Evolutionary conservation across 2,329 filamentous ascomycete genomes (phyloP), one percentile per base, ranked within the genome.

Genomic region (Clonostachys chloroleuca): DNA sequence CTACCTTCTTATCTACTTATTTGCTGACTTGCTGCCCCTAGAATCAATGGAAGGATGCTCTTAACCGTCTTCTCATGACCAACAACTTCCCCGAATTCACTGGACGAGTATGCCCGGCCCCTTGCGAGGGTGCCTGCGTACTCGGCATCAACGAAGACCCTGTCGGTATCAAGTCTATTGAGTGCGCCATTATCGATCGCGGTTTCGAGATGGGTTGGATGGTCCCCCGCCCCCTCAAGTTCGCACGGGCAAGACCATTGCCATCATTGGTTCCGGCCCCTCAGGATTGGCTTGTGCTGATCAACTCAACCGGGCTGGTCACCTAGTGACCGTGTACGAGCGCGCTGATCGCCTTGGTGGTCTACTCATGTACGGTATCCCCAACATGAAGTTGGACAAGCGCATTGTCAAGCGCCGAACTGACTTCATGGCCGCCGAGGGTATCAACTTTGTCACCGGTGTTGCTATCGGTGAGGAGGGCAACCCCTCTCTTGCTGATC

Each of bases 351-450:
- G 92, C 54, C 75, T 87, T 49, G 92, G 92, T 70, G 92, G 92
- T 67, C 78, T 97, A 47, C 81, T 97, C 60, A 96, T 96, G 92
- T 96, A 97, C 64, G 92, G 92, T 56, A 97, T 97, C 56, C 92
- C 92, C 56, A 97, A 97, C 77, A 97, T 97, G 92, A 97, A 97
- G 77, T 87, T 97, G 40, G 92, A 97, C 75, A 97, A 97, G 80
- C 90, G 90, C 63, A 85, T 96, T 53, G 92, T 97, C 51, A 92
- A 96, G 77, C 88, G 92, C 45, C 88, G 92, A 66, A 91, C 94
- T 43, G 89, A 96, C 69, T 91, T 97, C 69, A 92, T 96, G 89
- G 89, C 87, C 47, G 81, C 84, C 5, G 92, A 96, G 70, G 92
- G 92, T 43, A 73, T 96, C 62, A 78, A 79, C 45, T 96, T 95